Evolutionary conservation across 225 moss, liverwort and hornwort species (phyloP).

Genomic region (Sphagnum tenellum): DNA sequence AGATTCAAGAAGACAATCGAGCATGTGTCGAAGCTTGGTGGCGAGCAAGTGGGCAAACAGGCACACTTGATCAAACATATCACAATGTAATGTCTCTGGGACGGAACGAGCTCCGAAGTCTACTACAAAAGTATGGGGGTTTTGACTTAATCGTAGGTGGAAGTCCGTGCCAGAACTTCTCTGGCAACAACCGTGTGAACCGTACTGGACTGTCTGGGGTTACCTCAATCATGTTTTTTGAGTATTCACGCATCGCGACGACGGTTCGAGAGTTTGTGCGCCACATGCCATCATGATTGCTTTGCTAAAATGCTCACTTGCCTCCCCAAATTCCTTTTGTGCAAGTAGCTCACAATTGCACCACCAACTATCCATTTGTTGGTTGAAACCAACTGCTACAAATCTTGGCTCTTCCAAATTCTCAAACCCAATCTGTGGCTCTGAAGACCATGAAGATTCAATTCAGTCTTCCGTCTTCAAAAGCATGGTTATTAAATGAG

Average conservation of each 20-base stretch:
- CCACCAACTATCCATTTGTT: too few species aligned
- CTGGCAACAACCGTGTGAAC: conserved; percentile 57
- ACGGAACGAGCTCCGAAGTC: conserved; percentile 15
- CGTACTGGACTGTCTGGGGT: conserved; percentile 55
- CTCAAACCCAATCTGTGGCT: too few species aligned
- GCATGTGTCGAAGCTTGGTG: conserved; percentile 66
- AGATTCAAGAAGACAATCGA: conserved; percentile 50
- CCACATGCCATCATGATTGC: too few species aligned
- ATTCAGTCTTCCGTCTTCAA: too few species aligned
- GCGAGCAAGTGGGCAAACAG: conserved; percentile 52
- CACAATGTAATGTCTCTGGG: conserved; percentile 48
- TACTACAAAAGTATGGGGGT: conserved; percentile 40
- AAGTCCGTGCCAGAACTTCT: conserved; percentile 73
- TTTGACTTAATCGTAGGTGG: conserved; percentile 86
- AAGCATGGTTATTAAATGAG: too few species aligned
- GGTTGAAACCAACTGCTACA: too few species aligned
- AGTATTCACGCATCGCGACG: conserved; percentile 60
- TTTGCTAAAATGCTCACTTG: too few species aligned
- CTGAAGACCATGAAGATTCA: too few species aligned
- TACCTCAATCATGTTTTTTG: conserved; percentile 60
- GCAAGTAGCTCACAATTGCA: too few species aligned
- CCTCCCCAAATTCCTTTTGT: too few species aligned
- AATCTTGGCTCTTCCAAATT: too few species aligned
- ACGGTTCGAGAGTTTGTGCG: conserved; percentile 37
- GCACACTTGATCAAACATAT: conserved; percentile 30